Base-by-base conservation (phyloP, 2,329 filamentous ascomycete genomes). In the Lecanosticta acicola region DNA sequence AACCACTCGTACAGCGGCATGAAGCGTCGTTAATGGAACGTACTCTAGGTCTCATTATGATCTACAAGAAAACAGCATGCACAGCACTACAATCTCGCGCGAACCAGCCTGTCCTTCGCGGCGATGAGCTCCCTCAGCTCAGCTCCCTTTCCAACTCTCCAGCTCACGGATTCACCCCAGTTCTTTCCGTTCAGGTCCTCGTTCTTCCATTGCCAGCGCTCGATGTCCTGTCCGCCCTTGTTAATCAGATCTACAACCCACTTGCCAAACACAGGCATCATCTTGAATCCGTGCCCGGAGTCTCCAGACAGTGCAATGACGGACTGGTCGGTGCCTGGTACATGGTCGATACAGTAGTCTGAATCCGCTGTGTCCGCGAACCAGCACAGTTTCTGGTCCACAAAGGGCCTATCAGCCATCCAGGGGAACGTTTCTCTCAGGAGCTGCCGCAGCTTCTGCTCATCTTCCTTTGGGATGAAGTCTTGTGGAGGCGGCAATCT, bases 281-380 rank as follows among this genome's bases (percentile, higher is more conserved):
- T 79, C 62, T 82, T 81, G 60, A 81, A 81, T 0, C 73, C 77
- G 55, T 83, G 79, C 0, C 78, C 79, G 1, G 78, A 82, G 55
- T 82, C 79, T 0, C 79, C 79, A 0, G 75, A 73, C 0, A 76
- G 51, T 0, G 80, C 57, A 2, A 82, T 60, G 2, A 81, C 66
- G 0, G 69, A 72, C 1, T 65, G 63, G 1, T 62, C 59, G 0
- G 69, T 75, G 0, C 66, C 60, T 0, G 79, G 79, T 0, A 82
- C 73, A 43, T 72, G 77, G 57, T 83, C 79, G 35, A 83, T 71
- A 39, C 80, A 71, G 51, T 74, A 83, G 38, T 83, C 76, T 0
- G 77, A 80, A 54, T 81, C 76, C 5, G 63, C 68, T 0, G 78
- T 79, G 54, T 84, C 80, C 0, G 78, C 77, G 49, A 79, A 79